Base-by-base conservation (phyloP, 176 grass and related monocot species). In the Hordeum marinum region DNA sequence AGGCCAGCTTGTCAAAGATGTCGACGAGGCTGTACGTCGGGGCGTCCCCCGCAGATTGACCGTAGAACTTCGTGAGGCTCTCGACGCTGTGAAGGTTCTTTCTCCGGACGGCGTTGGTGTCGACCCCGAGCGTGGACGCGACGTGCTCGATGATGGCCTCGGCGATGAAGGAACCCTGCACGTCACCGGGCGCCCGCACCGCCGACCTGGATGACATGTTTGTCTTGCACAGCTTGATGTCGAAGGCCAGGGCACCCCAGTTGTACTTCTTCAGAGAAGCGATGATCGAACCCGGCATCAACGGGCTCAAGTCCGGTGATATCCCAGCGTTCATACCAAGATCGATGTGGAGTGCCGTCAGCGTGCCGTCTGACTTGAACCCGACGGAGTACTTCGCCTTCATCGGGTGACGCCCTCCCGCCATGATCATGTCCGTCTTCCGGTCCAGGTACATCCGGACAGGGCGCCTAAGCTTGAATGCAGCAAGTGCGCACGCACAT, bases 91-190 rank as follows among this genome's bases (percentile, higher is more conserved):
- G 95, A 15, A 98, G 93, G 80, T 98, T 98, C 76, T 87, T 98
- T 55, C 61, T 95, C 61, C 92, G 77, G 60, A 98, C 34, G 9
- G 45, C 10, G 41, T 93, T 93, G 68, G 89, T 81, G 89, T 92
- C 83, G 1, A 76, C 40, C 2, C 77, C 86, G n/a, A 98, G 95
- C 15, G 34, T 20, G 0, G 95, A 90, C 0, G 95, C 89, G 0
- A 98, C 91, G 75, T 95, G 92, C 73, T 98, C 95, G 37, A 98
- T 85, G 73, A 98, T 88, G 48, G 90, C 91, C 89, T 98, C 95
- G 5, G 95, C 92, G 29, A 98, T 98, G 85, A 91, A 98, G 31
- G 91, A 93, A 48, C 95, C 95, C 57, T 98, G 95, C 18, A 31
- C 87, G 25, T 98, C 91, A 23, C 95, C 95, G 6, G 95, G 95